Conservation (phyloP, 2,329 filamentous ascomycete genomes). For the Exserohilum rostratum region DNA sequence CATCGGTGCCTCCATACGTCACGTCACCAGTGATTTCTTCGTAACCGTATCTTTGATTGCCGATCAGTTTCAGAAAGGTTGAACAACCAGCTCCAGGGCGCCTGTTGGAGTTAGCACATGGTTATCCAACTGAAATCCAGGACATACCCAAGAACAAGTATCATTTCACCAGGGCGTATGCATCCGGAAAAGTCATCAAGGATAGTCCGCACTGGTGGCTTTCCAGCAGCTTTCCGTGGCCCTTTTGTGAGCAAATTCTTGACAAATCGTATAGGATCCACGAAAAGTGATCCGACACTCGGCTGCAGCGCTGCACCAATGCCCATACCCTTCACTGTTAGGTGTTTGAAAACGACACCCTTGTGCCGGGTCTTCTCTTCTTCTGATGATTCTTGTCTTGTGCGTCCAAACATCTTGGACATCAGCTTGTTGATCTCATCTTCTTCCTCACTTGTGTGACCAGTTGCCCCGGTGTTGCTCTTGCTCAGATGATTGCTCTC, state of each 20-base stretch:
- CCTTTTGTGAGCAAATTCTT: conserved; percentile 58
- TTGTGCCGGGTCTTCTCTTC: conserved; percentile 73
- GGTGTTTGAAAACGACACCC: conserved; percentile 68
- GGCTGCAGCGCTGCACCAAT: conserved; percentile 67
- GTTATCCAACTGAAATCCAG: neutral
- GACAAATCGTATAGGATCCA: conserved; percentile 61
- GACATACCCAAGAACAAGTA: conserved; percentile 65
- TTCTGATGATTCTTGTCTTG: conserved; percentile 68
- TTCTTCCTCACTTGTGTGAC: conserved; percentile 44
- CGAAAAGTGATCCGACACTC: conserved; percentile 65
- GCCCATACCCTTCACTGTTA: conserved; percentile 67
- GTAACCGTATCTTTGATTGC: conserved; percentile 68
- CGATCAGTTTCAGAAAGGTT: conserved; percentile 71
- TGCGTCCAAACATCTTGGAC: conserved; percentile 72
- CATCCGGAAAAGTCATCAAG: conserved; percentile 70
- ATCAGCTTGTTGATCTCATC: conserved; percentile 67
- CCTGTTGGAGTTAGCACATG: neutral
- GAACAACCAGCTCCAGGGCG: conserved; percentile 74
- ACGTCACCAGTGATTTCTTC: conserved; percentile 62
- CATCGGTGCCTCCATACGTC: conserved; percentile 61
- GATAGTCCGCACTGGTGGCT: conserved; percentile 67
- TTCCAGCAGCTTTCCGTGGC: conserved; percentile 49
- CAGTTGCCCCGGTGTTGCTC: conserved; percentile 31
- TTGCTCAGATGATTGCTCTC: conserved; percentile 29
- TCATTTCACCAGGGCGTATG: conserved; percentile 75